These are phyloP conservation scores for Moricandia moricandioides DNA, from an alignment of 345 rosid species.

Conservation along the genomic window DNA sequence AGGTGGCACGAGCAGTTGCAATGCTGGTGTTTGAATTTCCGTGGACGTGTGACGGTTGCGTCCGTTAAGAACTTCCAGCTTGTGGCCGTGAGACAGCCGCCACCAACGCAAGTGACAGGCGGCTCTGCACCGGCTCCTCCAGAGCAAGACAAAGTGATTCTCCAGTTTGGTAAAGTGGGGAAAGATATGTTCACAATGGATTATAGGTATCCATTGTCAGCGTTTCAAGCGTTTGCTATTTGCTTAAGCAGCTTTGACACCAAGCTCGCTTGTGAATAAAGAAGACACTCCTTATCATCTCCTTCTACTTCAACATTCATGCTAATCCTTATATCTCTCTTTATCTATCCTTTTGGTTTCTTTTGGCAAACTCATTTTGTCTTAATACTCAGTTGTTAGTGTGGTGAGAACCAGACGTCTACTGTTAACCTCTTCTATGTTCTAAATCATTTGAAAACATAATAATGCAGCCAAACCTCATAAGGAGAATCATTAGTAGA, in stretches of 20 bases:
- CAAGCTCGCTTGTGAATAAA: slow-evolving; percentile 95
- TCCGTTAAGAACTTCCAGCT: slow-evolving; percentile 69
- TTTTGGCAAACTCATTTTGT: slow-evolving; percentile 24
- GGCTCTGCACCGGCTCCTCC: slow-evolving; percentile 43
- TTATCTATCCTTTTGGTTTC: slow-evolving; percentile 4
- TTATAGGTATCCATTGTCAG: slow-evolving; percentile 89
- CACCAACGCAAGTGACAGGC: slow-evolving; percentile 42
- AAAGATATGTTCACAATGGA: slow-evolving; percentile 99
- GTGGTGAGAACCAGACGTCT: slow-evolving; percentile 29
- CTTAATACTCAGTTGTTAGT: slow-evolving; percentile 23
- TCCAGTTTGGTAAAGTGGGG: slow-evolving; percentile 94
- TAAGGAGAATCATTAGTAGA: neutral
- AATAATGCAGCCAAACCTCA: neutral
- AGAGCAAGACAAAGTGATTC: slow-evolving; percentile 84
- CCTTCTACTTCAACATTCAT: slow-evolving; percentile 16
- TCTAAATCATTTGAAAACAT: slow-evolving; percentile 13
- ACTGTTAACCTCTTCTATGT: slow-evolving; percentile 30
- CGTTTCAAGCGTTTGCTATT: slow-evolving; percentile 94
- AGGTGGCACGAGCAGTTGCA: slow-evolving; percentile 73
- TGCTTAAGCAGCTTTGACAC: slow-evolving; percentile 99
- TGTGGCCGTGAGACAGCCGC: slow-evolving; percentile 46
- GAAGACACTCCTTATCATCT: neutral
- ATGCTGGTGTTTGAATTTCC: slow-evolving; percentile 67
- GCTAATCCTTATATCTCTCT: slow-evolving; percentile 31
- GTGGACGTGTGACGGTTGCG: slow-evolving; percentile 65